Evolutionary conservation across 139 green algal species (phyloP), one percentile per base, ranked within the genome.

Genomic region (Penium margaritaceum): DNA sequence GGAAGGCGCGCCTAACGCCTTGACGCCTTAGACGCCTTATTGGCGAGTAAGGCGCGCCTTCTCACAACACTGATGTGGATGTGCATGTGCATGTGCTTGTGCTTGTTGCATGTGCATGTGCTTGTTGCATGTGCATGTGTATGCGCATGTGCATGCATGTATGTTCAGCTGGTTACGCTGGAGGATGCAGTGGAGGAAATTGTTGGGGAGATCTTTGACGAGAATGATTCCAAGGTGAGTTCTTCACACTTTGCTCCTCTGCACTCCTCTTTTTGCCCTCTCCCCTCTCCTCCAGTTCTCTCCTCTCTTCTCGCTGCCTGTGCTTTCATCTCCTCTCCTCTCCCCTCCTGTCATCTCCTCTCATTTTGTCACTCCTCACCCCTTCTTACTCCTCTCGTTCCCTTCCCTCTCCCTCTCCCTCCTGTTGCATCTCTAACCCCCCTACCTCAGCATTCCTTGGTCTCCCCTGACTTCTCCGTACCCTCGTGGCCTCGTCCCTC

Each of bases 181-280:
- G 82, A 87, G 66, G 82, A 87, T 51, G 74, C 73, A 32, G 62
- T 87, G 5, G 82, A 87, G 75, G 81, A 86, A 66, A 86, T 87
- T 43, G 75, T 87, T 34, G 82, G 82, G 17, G 82, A 87, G 58
- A 87, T 87, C 29, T 87, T 84, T 32, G 82, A 87, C 54, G 82
- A 87, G 54, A 84, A 63, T 3, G 81, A 86, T 62, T 68, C 47
- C 67, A 77, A 77, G 69, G 75, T 70, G 55, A 47, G 3, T 47
- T 47, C 3, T 3, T 1, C 1, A 1, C 0, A 21, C n/a, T 67
- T 1, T 15, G 43, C 1, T 12, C 44, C n/a, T n/a, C n/a, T n/a
- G n/a, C n/a, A n/a, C n/a, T n/a, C n/a, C n/a, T n/a, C n/a, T n/a
- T n/a, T n/a, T n/a, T n/a, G n/a, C n/a, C n/a, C n/a, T n/a, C n/a